Percentiles rank a stretch among this genome's conserved stretches.
These are phyloP conservation scores for Lophium mytilinum DNA, from an alignment of 495 filamentous ascomycete species.

Conservation along the genomic window DNA sequence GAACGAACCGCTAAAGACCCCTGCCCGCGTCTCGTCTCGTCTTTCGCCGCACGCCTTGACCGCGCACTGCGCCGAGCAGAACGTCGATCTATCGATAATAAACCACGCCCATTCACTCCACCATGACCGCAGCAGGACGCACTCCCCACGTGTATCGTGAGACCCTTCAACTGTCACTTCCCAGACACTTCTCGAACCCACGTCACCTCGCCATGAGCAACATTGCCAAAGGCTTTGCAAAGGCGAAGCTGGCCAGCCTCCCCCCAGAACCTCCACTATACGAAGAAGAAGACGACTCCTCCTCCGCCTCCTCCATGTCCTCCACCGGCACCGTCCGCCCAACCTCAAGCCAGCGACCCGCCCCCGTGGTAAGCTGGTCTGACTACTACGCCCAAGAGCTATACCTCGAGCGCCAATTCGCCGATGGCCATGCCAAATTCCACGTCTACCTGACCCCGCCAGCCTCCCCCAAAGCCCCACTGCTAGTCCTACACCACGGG, in stretches of 20 bases:
- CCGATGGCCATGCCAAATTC: constrained; percentile 49
- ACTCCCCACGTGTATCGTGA: too few species aligned
- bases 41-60: too few species aligned
- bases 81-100: too few species aligned
- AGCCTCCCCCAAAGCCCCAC: constrained; percentile 49
- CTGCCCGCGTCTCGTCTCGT: too few species aligned
- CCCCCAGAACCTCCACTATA: constrained; percentile 48
- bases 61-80: too few species aligned
- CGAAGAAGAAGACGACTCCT: constrained; percentile 60
- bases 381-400: constrained; percentile 84
- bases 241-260: constrained; percentile 61
- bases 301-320: constrained; percentile 64
- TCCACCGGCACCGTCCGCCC: constrained; percentile 86
- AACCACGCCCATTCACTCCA: too few species aligned
- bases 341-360: constrained; percentile 54
- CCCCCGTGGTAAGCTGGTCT: constrained; percentile 60
- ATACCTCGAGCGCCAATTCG: constrained; percentile 47
- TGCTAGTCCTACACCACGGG: constrained; percentile 87
- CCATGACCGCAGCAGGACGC: too few species aligned
- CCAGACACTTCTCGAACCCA: background rate
- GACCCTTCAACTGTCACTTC: too few species aligned
- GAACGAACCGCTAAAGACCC: too few species aligned
- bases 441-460: constrained; percentile 81
- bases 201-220: constrained; percentile 59
- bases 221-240: constrained; percentile 75